Base-by-base conservation (phyloP, 1,139 yeast species). In the Magnusiomyces fungicola region DNA sequence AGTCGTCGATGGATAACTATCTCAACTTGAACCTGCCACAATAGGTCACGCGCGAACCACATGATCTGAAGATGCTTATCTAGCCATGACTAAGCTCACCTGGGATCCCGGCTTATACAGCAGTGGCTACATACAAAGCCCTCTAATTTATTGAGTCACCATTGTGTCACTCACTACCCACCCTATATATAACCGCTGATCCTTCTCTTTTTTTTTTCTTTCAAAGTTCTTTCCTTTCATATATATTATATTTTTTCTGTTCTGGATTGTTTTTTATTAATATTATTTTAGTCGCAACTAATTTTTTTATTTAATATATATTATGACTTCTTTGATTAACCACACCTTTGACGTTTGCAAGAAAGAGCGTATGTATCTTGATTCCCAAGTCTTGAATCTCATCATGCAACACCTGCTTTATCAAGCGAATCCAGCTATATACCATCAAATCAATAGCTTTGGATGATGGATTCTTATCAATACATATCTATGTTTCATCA, bases 271-370 rank as follows among this genome's bases (percentile, higher is more conserved):
- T 21, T 23, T 23, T 38, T 38, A 22, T 21, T 16, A 24, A 27
- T 6, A 4, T 10, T 14, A 2, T 23, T 19, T 19, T 33, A 36
- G n/a, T 29, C 14, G 1, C 25, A 16, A 16, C 25, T 22, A 18
- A 14, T 29, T 7, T 19, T 25, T n/a, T 2, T 7, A 24, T 18
- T 3, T 25, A 38, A 29, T 5, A 4, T 18, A 23, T 24, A 53
- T 24, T 33, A 85, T 85, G 95, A 76, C 94, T 47, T 72, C 78
- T 48, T 76, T 75, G 57, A 66, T 85, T 50, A 83, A 79, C 72
- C 79, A 81, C 61, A 82, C 92, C 1, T 85, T 85, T 66, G 78
- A 76, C 29, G 76, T 76, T 62, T 86, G 92, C 61, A 81, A 81
- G 61, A 68, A 72, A 45, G 90, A 84, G 64, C 76, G 67, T 57